Evolutionary conservation across 768 basidiomycete species (phyloP).

Genomic region (Mrakia blollopis): DNA sequence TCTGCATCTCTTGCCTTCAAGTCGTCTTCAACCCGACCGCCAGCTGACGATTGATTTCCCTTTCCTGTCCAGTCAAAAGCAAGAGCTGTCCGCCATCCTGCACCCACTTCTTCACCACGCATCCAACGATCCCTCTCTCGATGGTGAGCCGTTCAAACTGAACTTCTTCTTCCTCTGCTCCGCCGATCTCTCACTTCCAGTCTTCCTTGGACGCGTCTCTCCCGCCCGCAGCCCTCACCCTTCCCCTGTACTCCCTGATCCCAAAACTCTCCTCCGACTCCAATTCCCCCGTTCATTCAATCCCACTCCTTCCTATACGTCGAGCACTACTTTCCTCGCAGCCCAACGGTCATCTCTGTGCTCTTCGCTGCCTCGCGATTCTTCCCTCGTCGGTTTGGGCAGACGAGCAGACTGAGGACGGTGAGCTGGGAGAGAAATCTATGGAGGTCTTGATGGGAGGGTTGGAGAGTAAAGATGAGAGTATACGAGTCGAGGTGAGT

Average conservation of each 20-base stretch:
- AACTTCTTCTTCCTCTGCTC: too few species aligned
- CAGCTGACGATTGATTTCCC: neutral
- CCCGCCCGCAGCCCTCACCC: neutral
- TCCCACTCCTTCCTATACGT: neutral
- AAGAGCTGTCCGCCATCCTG: neutral
- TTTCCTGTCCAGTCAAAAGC: neutral
- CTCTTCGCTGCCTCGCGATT: constrained; percentile 17
- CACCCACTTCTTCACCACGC: neutral
- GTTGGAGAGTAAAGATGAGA: constrained; percentile 19
- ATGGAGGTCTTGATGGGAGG: constrained; percentile 18
- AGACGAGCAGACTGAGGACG: neutral
- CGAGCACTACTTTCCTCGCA: neutral
- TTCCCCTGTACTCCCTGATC: neutral
- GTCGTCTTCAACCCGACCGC: neutral
- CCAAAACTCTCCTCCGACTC: neutral
- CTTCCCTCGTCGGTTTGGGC: neutral
- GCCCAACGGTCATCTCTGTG: constrained; percentile 23
- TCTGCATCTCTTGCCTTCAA: neutral
- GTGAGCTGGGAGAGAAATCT: neutral
- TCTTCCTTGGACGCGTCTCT: neutral
- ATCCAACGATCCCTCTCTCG: neutral
- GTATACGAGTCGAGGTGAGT: constrained; percentile 21
- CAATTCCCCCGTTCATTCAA: neutral
- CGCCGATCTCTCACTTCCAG: neutral
- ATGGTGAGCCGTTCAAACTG: neutral